These are phyloP conservation scores for Emergomyces pasteurianus DNA, from an alignment of 2,329 filamentous ascomycete species.

Conservation along the genomic window DNA sequence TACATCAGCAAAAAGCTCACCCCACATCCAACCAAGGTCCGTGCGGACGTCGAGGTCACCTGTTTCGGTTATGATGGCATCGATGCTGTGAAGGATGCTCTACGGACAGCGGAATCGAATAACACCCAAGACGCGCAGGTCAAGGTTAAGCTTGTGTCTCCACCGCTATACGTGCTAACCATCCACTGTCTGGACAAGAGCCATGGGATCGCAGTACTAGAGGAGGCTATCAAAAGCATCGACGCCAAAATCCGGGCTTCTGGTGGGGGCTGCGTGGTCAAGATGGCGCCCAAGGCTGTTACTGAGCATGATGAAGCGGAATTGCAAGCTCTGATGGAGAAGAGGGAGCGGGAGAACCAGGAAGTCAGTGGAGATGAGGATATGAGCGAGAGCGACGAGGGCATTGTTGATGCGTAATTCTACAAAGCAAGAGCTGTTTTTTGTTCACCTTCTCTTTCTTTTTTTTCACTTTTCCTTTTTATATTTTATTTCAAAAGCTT, in stretches of 20 bases:
- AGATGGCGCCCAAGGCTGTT: constrained; percentile 99
- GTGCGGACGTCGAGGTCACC: constrained; percentile 92
- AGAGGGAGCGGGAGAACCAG: constrained; percentile 93
- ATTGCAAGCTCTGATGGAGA: constrained; percentile 96
- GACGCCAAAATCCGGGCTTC: constrained; percentile 64
- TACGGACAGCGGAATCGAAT: constrained; percentile 80
- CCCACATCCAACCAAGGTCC: constrained; percentile 96
- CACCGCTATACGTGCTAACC: constrained; percentile 90
- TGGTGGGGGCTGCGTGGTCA: constrained; percentile 72
- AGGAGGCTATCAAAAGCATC: constrained; percentile 83
- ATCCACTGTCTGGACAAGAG: constrained; percentile 92
- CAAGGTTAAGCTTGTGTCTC: constrained; percentile 97
- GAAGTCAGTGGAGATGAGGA: constrained; percentile 97
- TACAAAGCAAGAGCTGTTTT: background rate
- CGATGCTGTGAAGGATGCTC: constrained; percentile 89
- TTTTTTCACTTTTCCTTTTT: background rate
- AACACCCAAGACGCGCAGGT: constrained; percentile 90
- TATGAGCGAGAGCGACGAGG: constrained; percentile 88
- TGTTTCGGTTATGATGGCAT: constrained; percentile 96
- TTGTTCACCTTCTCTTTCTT: background rate
- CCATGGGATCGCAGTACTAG: constrained; percentile 68
- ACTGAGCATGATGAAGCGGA: constrained; percentile 98
- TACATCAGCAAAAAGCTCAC: constrained; percentile 97
- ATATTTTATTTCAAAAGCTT: background rate
- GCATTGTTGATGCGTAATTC: constrained; percentile 41